phyloP scores from a whole-genome alignment of 495 filamentous ascomycete species.

The Astrothelium macrocarpum region DNA sequence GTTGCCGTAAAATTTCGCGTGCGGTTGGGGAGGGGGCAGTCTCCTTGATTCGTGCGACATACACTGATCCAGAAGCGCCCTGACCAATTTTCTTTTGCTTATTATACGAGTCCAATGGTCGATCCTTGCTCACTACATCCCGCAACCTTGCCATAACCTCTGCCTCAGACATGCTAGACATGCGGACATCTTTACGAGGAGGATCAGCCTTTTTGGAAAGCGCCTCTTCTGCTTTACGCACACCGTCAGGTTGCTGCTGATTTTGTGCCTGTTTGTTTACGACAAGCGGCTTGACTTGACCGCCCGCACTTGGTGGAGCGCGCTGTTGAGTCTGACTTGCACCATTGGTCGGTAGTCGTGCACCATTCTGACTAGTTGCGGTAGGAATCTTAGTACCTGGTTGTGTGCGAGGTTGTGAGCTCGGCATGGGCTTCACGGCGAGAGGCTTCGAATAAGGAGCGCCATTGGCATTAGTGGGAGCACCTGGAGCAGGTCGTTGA shows the following conservation, averaged over 20 bases:
- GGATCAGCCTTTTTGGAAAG: slow-evolving; percentile 72
- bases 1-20: slow-evolving; percentile 53
- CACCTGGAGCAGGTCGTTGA: slow-evolving; percentile 49
- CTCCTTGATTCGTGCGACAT: slow-evolving; percentile 87
- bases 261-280: slow-evolving; percentile 17
- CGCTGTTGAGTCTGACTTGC: background rate
- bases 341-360: background rate
- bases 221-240: slow-evolving; percentile 51
- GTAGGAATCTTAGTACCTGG: background rate
- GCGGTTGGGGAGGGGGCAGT: slow-evolving; percentile 56
- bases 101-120: slow-evolving; percentile 83
- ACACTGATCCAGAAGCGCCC: slow-evolving; percentile 93
- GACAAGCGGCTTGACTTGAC: background rate
- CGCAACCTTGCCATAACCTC: slow-evolving; percentile 94
- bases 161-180: slow-evolving; percentile 93
- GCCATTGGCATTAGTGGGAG: slow-evolving; percentile 37
- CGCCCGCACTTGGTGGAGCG: background rate
- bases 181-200: slow-evolving; percentile 84
- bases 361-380: background rate
- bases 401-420: slow-evolving; percentile 1
- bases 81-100: slow-evolving; percentile 99
- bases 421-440: background rate
- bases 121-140: slow-evolving; percentile 85
- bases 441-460: slow-evolving; percentile 4
- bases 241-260: slow-evolving; percentile 7